Evolutionary conservation across 1,284 basidiomycete species (phyloP).

Genomic region (Pholiota adiposa): DNA sequence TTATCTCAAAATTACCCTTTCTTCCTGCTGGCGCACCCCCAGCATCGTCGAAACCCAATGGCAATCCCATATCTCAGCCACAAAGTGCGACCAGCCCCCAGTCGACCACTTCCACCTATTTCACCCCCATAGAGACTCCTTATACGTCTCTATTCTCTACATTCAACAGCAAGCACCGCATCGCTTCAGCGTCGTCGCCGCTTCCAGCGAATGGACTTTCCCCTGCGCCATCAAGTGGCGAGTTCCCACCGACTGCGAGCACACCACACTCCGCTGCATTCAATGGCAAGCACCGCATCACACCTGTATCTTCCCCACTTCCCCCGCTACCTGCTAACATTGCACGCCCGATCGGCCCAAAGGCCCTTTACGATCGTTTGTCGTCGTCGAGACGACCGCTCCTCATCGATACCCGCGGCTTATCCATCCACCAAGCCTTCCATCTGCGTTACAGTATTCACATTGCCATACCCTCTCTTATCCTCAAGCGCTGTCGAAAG

Average conservation of each 20-base stretch:
- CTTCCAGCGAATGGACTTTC: constrained; percentile 5
- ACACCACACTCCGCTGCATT: constrained; percentile 31
- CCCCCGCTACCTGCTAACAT: constrained; percentile 19
- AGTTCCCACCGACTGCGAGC: background rate
- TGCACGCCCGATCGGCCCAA: constrained; percentile 49
- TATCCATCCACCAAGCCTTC: constrained; percentile 62
- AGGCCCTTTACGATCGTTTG: constrained; percentile 54
- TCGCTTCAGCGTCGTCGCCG: constrained; percentile 22
- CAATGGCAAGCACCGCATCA: constrained; percentile 7
- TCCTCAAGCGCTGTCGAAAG: constrained; percentile 82
- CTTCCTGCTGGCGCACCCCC: constrained; percentile 13
- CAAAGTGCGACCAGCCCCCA: constrained; percentile 50
- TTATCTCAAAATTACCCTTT: constrained; percentile 29
- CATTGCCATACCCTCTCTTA: constrained; percentile 83
- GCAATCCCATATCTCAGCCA: constrained; percentile 17
- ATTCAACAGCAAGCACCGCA: constrained; percentile 8
- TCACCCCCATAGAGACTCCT: constrained; percentile 56
- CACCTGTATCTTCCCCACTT: constrained; percentile 23
- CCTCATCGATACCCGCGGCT: constrained; percentile 80
- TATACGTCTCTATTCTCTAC: constrained; percentile 32
- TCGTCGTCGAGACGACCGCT: constrained; percentile 59
- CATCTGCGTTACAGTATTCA: constrained; percentile 76
- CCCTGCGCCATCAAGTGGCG: background rate
- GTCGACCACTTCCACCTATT: constrained; percentile 58
- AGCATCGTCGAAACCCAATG: constrained; percentile 24